Evolutionary conservation across 2,329 filamentous ascomycete genomes (phyloP), one percentile per base, ranked within the genome.

Genomic region (Phialophora expanda): DNA sequence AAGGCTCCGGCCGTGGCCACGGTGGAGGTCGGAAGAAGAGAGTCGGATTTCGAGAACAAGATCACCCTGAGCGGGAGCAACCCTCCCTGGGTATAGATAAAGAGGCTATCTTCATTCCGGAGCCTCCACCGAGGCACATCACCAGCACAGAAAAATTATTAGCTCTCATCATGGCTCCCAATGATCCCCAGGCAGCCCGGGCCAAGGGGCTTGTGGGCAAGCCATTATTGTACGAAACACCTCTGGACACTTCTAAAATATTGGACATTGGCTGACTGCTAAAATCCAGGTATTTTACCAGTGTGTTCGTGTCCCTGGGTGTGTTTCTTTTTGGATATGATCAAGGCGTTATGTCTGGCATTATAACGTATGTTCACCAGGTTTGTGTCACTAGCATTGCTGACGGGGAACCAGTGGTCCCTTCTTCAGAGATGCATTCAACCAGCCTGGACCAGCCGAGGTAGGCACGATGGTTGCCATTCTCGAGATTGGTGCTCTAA

Each of bases 401-500:
- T 68, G 70, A 69, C 72, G 53, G 54, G 62, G 38, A 66, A 26
- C 38, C 62, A 97, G 93, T 65, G 93, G 93, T 69, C 85, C 87
- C 9, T 91, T 90, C 78, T 99, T 99, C 77, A 91, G 89, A 77
- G 88, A 93, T 76, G 97, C 97, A 78, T 98, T 99, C 80, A 84
- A 93, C 74, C 88, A 98, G 73, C 95, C 95, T 22, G 90, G 91
- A 26, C 87, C 87, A 73, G 92, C 93, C 55, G 88, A 97, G 77
- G 89, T 99, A 66, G 95, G 94, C 66, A 98, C 93, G 30, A 98
- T 98, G 90, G 95, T 99, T 65, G 94, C 95, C 71, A 98, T 99
- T 73, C 86, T 99, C 66, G 94, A 97, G 80, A 83, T 98, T 61
- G 95, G 95, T 66, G 95, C 95, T 44, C 90, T 99, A 69, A 90